phyloP scores from a whole-genome alignment of 495 filamentous ascomycete species.

The Alectoria sarmentosa region DNA sequence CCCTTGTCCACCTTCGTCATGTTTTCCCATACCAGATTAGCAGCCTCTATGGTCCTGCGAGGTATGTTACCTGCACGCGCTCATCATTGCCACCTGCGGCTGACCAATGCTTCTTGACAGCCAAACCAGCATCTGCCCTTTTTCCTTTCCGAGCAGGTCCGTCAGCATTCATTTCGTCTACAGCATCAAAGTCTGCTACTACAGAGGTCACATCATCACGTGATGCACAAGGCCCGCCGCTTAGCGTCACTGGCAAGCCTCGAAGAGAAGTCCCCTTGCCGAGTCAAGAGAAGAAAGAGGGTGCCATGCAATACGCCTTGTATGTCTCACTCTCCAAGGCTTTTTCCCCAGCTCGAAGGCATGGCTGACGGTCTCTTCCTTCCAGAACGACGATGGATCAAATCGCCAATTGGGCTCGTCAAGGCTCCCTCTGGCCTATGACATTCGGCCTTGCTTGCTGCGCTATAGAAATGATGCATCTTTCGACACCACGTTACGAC shows the following conservation, averaged over 20 bases:
- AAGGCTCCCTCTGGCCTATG: conserved; percentile 86
- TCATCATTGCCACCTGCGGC: conserved; percentile 24
- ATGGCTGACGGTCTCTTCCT: neutral
- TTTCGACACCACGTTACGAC: conserved; percentile 88
- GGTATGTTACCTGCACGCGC: conserved; percentile 51
- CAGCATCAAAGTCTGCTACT: conserved; percentile 50
- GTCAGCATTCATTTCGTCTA: conserved; percentile 52
- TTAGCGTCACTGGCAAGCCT: conserved; percentile 43
- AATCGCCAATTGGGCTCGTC: conserved; percentile 82
- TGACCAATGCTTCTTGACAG: conserved; percentile 37
- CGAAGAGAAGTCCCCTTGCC: conserved; percentile 75
- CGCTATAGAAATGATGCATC: conserved; percentile 93
- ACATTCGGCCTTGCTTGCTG: conserved; percentile 91
- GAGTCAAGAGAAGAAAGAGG: conserved; percentile 90
- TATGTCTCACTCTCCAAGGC: conserved; percentile 38
- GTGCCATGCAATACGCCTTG: conserved; percentile 95
- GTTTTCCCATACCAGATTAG: conserved; percentile 57
- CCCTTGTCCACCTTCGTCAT: conserved; percentile 35
- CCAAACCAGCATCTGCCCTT: conserved; percentile 53
- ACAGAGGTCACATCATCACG: conserved; percentile 38
- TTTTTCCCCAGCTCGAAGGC: neutral
- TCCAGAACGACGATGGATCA: conserved; percentile 72
- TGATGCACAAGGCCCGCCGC: conserved; percentile 27
- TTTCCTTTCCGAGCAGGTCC: conserved; percentile 48
- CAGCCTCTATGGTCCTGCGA: conserved; percentile 62